phyloP scores from a whole-genome alignment of 2,329 filamentous ascomycete genomes.

The Trichoderma sp. region DNA sequence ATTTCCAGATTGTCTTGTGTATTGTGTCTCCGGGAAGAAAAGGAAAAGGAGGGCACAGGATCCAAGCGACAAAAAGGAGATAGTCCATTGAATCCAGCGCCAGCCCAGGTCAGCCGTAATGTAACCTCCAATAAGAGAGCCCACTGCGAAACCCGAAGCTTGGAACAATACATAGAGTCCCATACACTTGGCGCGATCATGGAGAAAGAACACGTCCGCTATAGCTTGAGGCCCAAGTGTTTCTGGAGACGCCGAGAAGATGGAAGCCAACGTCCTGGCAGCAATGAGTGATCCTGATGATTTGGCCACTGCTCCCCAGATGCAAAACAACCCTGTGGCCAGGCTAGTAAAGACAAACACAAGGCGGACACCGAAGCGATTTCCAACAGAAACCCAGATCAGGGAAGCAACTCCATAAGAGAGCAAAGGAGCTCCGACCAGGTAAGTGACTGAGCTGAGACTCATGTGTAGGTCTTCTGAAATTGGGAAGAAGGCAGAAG shows the following conservation, averaged over 20 bases:
- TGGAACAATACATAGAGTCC: not conserved
- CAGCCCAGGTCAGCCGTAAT: not conserved
- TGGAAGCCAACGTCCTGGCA: conserved; percentile 2
- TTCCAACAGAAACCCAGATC: conserved; percentile 3
- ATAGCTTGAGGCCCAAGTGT: not conserved
- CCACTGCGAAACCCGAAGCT: not conserved
- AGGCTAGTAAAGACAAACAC: not conserved
- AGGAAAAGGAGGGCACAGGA: not conserved
- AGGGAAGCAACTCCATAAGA: conserved; percentile 6
- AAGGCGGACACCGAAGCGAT: not conserved
- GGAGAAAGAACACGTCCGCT: conserved; percentile 1
- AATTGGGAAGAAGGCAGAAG: conserved; percentile 6
- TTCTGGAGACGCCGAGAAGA: conserved; percentile 1
- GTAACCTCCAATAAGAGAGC: not conserved
- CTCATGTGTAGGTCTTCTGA: conserved; percentile 1
- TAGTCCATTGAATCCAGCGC: conserved; percentile 10
- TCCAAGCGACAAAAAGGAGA: not conserved
- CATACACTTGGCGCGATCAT: conserved; percentile 4
- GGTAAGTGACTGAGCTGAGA: conserved; percentile 4
- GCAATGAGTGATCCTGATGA: not conserved
- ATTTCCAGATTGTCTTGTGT: not conserved
- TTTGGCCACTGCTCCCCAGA: not conserved
- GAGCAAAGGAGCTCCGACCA: not conserved
- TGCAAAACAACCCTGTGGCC: not conserved
- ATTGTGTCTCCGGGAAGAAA: conserved; percentile 7